phyloP scores from a whole-genome alignment of 163 green algal genomes.

The Chlorella variabilis region DNA sequence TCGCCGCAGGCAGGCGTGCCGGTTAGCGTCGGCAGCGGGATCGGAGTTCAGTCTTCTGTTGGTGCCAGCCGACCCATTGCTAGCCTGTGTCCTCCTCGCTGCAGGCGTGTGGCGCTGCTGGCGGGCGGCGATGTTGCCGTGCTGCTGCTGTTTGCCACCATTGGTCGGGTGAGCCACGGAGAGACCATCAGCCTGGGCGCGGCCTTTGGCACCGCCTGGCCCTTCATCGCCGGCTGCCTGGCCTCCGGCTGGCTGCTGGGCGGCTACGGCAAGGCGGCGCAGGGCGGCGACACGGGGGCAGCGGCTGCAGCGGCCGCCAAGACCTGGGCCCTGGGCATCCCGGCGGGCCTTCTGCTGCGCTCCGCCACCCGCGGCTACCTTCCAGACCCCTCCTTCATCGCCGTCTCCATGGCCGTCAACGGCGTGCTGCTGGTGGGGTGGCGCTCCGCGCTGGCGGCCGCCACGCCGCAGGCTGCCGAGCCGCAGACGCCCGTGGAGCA shows the following conservation, averaged over 20 bases:
- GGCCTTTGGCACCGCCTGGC: constrained; percentile 72
- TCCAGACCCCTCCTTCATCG: constrained; percentile 81
- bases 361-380: constrained; percentile 69
- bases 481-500: constrained; percentile 28
- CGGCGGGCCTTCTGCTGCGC: constrained; percentile 76
- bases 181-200: constrained; percentile 55
- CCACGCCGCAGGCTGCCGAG: constrained; percentile 54
- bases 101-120: constrained; percentile 68
- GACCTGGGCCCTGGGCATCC: constrained; percentile 68
- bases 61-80: no score
- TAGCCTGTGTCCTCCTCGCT: no score
- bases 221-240: constrained; percentile 86
- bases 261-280: constrained; percentile 61
- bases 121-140: constrained; percentile 73
- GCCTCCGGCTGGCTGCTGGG: constrained; percentile 54
- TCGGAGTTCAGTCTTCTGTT: no score
- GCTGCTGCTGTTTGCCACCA: constrained; percentile 83
- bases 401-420: constrained; percentile 74
- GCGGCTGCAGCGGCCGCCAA: constrained; percentile 68
- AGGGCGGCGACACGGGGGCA: constrained; percentile 39
- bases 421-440: constrained; percentile 84
- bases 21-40: no score
- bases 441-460: constrained; percentile 71
- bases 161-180: constrained; percentile 78
- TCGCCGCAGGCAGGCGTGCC: no score